Conservation (phyloP, 768 basidiomycete species). For the Suillus weaverae region DNA sequence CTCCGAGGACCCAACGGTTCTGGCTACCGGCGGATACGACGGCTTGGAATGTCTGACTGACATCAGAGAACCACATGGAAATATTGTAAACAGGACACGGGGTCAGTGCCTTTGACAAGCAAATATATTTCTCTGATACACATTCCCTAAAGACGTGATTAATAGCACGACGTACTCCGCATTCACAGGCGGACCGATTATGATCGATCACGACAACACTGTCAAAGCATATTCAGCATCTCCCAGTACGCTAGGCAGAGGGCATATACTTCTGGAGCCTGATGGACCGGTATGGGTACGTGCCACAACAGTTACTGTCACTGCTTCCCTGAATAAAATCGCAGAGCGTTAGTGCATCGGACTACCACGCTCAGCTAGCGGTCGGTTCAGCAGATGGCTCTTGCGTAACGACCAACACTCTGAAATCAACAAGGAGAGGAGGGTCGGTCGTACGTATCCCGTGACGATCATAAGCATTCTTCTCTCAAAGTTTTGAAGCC, state of each 20-base stretch:
- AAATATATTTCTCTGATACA: not conserved
- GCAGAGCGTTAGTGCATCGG: slow-evolving; percentile 73
- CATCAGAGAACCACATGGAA: slow-evolving; percentile 65
- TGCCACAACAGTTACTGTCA: slow-evolving; percentile 3
- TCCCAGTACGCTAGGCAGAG: slow-evolving; percentile 71
- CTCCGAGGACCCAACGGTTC: slow-evolving; percentile 64
- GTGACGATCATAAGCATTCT: not conserved
- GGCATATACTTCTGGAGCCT: slow-evolving; percentile 71
- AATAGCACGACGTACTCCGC: slow-evolving; percentile 66
- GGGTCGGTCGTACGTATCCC: slow-evolving; percentile 61
- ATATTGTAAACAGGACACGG: slow-evolving; percentile 75
- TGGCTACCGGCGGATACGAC: slow-evolving; percentile 80
- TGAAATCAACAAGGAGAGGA: slow-evolving; percentile 67
- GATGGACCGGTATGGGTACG: slow-evolving; percentile 83
- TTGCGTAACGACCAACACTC: slow-evolving; percentile 69
- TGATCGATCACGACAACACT: slow-evolving; percentile 81
- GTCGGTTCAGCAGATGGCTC: slow-evolving; percentile 84
- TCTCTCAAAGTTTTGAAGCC: slow-evolving; percentile 43
- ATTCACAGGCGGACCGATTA: slow-evolving; percentile 67
- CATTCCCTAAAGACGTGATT: slow-evolving; percentile 57
- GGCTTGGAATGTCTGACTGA: slow-evolving; percentile 77
- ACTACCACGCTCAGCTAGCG: slow-evolving; percentile 85
- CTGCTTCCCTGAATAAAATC: not conserved
- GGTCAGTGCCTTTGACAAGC: slow-evolving; percentile 40
- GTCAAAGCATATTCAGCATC: slow-evolving; percentile 75